A percentile compares a stretch with the other conserved stretches of the same genome.
phyloP scores from a whole-genome alignment of 1,139 yeast genomes.

The Suhomyces anneliseae region DNA sequence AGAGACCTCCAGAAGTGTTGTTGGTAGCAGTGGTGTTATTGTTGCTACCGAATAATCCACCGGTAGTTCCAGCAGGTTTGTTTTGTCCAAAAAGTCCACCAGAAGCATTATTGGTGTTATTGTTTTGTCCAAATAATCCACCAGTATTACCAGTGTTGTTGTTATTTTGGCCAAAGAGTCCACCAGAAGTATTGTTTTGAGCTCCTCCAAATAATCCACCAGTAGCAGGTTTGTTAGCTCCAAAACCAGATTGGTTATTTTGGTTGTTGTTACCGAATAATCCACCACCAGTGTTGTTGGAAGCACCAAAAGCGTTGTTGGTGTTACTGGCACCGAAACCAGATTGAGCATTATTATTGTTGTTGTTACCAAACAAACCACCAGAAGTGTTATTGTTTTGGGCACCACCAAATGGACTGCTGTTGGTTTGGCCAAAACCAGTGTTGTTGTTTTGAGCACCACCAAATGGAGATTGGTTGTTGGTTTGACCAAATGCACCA shows the following conservation, averaged over 20 bases:
- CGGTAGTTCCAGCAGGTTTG: conserved; percentile 9
- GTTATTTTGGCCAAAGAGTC: conserved; percentile 21
- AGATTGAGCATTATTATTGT: conserved; percentile 12
- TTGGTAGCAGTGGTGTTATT: conserved; percentile 6
- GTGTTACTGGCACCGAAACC: conserved; percentile 19
- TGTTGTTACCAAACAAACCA: conserved; percentile 27
- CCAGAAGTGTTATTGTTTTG: conserved; percentile 9
- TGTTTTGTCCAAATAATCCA: conserved; percentile 36
- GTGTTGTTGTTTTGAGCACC: conserved; percentile 14
- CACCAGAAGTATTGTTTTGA: conserved; percentile 17
- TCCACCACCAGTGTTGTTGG: conserved; percentile 14
- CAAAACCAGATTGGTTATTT: conserved; percentile 9
- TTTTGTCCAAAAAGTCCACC: conserved; percentile 25
- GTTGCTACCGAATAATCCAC: conserved; percentile 23
- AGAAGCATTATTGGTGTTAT: conserved; percentile 9
- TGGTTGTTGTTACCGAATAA: conserved; percentile 12
- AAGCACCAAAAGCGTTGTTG: conserved; percentile 3
- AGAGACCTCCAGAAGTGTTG: conserved; percentile 23
- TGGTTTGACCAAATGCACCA: conserved; percentile 19
- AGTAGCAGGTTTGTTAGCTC: conserved; percentile 20
- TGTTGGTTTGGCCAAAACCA: conserved; percentile 14
- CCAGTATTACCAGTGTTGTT: conserved; percentile 20
- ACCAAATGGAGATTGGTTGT: conserved; percentile 18
- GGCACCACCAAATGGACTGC: conserved; percentile 20
- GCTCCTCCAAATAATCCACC: conserved; percentile 35